A percentile compares a stretch with the other conserved stretches of the same genome.
These are phyloP conservation scores for Syzygium jambos DNA, from an alignment of 345 rosid genomes.

Conservation along the genomic window DNA sequence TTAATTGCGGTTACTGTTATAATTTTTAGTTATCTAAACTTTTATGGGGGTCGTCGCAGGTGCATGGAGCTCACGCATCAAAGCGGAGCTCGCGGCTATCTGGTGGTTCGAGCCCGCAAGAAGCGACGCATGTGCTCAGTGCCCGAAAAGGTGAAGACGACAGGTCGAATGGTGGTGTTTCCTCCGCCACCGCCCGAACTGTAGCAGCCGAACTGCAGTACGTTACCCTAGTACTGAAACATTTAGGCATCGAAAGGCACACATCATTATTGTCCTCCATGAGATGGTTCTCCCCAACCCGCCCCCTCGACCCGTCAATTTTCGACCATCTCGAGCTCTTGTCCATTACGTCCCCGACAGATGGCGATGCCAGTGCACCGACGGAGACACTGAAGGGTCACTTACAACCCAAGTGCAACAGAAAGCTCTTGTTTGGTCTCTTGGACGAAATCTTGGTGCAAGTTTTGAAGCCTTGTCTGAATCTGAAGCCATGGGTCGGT, in stretches of 20 bases:
- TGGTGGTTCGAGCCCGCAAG: constrained; percentile 51
- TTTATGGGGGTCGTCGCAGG: constrained; percentile 14
- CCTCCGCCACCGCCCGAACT: constrained; percentile 3
- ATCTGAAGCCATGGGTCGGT: constrained; percentile 36
- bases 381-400: background rate
- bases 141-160: background rate
- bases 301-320: constrained; percentile 60
- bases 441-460: constrained; percentile 55
- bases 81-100: constrained; percentile 46
- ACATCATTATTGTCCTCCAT: constrained; percentile 32
- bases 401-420: constrained; percentile 38
- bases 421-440: constrained; percentile 58
- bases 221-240: constrained; percentile 39
- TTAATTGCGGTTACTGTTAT: background rate
- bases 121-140: constrained; percentile 11
- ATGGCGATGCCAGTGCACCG: background rate
- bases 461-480: constrained; percentile 43
- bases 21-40: background rate
- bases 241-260: constrained; percentile 42
- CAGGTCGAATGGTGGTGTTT: background rate
- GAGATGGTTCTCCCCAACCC: constrained; percentile 57
- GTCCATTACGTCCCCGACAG: constrained; percentile 3
- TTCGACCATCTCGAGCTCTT: constrained; percentile 47
- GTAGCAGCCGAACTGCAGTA: constrained; percentile 41
- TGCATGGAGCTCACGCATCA: constrained; percentile 22